Percentiles rank a stretch among this genome's conserved stretches.
Evolutionary conservation across 2,329 filamentous ascomycete genomes (phyloP).

Genomic region (Biscogniauxia mediterranea): DNA sequence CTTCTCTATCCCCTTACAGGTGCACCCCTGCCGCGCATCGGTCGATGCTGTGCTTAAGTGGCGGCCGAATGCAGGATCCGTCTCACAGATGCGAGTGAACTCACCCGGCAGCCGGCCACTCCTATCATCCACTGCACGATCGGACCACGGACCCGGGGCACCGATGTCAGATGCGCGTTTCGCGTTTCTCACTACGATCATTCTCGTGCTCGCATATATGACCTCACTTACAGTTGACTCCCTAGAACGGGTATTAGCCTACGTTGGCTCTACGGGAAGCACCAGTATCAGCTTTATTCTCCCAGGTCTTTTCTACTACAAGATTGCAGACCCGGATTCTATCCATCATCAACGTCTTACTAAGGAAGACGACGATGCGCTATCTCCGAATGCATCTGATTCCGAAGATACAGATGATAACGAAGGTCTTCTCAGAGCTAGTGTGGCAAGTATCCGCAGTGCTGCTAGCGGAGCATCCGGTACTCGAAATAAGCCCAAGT

Average conservation of each 20-base stretch:
- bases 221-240: constrained; percentile 89
- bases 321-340: constrained; percentile 89
- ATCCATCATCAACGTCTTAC: constrained; percentile 80
- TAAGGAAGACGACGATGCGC: constrained; percentile 88
- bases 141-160: constrained; percentile 53
- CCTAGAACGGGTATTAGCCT: constrained; percentile 87
- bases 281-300: constrained; percentile 97
- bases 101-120: constrained; percentile 44
- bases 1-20: constrained; percentile 93
- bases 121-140: constrained; percentile 39
- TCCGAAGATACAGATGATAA: constrained; percentile 36
- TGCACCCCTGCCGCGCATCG: constrained; percentile 94
- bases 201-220: constrained; percentile 81
- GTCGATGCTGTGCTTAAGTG: constrained; percentile 92
- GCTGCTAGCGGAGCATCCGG: constrained; percentile 36
- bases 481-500: constrained; percentile 34
- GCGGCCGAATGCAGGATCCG: constrained; percentile 60
- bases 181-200: constrained; percentile 80
- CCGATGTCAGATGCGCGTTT: constrained; percentile 86
- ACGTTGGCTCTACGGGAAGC: constrained; percentile 90
- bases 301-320: constrained; percentile 96
- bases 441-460: constrained; percentile 46
- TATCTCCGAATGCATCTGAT: constrained; percentile 45
- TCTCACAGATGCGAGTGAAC: constrained; percentile 40
- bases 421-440: constrained; percentile 42